A percentile compares a stretch with the other conserved stretches of the same genome.
phyloP scores from a whole-genome alignment of 495 filamentous ascomycete species.

The Schizothecium vesticola region DNA sequence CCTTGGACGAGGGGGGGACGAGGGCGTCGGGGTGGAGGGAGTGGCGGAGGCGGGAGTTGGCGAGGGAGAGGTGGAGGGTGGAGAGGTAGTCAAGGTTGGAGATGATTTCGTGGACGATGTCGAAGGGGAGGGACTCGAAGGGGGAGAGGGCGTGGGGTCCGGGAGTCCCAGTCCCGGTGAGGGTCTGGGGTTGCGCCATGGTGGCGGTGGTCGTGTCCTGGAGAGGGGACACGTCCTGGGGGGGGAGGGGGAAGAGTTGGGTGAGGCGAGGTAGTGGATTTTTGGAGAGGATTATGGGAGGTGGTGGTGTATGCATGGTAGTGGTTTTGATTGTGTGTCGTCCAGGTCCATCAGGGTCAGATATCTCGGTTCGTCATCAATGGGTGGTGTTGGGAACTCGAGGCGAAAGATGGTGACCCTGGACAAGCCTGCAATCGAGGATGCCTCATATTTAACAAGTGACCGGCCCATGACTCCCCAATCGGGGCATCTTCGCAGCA shows the following conservation, averaged over 20 bases:
- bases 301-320: too few species aligned
- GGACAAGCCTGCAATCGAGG: too few species aligned
- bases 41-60: constrained; percentile 3
- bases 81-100: constrained; percentile 8
- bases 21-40: constrained; percentile 11
- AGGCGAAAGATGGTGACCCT: not conserved
- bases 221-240: not conserved
- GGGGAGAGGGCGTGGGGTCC: not conserved
- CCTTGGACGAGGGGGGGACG: not conserved
- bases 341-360: too few species aligned
- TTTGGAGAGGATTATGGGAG: not conserved
- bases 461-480: not conserved
- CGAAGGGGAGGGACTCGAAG: constrained; percentile 13
- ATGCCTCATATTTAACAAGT: not conserved
- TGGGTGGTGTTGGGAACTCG: too few species aligned
- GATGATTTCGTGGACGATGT: constrained; percentile 11
- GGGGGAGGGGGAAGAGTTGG: not conserved
- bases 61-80: constrained; percentile 1
- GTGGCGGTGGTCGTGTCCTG: not conserved
- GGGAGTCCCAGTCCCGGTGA: not conserved
- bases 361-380: too few species aligned
- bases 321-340: too few species aligned
- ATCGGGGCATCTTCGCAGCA: not conserved
- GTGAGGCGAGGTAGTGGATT: not conserved
- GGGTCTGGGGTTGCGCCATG: not conserved